phyloP scores from a whole-genome alignment of 1,284 basidiomycete genomes.

The Rhizopogon parksii region DNA sequence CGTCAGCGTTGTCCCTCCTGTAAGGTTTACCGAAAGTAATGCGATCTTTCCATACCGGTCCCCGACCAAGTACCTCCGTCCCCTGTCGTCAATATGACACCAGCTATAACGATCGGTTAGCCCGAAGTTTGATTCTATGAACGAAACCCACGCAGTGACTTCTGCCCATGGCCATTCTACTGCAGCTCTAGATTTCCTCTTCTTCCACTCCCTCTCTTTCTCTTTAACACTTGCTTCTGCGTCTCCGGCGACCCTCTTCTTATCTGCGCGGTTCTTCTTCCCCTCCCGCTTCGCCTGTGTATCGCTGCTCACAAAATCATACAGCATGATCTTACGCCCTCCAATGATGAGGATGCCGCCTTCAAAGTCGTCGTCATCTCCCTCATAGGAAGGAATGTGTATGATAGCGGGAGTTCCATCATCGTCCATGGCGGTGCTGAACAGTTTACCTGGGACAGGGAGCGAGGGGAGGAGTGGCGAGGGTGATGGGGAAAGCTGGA shows the following conservation, averaged over 20 bases:
- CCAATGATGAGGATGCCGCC: conserved; percentile 70
- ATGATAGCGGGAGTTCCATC: conserved; percentile 23
- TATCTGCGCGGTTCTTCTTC: conserved; percentile 45
- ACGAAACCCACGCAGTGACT: conserved; percentile 47
- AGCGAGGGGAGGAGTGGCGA: conserved; percentile 47
- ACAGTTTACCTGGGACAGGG: conserved; percentile 29
- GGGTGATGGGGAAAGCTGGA: conserved; percentile 47
- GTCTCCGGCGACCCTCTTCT: conserved; percentile 41
- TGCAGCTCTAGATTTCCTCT: conserved; percentile 43
- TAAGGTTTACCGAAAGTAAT: conserved; percentile 50
- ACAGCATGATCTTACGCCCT: conserved; percentile 55
- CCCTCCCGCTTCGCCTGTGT: conserved; percentile 45
- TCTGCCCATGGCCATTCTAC: conserved; percentile 71
- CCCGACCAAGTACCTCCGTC: conserved; percentile 57
- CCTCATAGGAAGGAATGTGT: conserved; percentile 20
- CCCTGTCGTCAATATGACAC: conserved; percentile 38
- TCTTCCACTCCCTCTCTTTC: conserved; percentile 44
- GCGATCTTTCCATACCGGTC: conserved; percentile 74
- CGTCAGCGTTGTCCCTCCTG: conserved; percentile 38
- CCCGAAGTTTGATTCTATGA: not conserved
- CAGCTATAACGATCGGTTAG: conserved; percentile 34
- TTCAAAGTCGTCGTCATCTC: conserved; percentile 30
- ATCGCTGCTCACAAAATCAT: conserved; percentile 43
- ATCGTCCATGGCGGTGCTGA: conserved; percentile 17
- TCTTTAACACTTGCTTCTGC: conserved; percentile 41